A percentile compares a stretch with the other conserved stretches of the same genome.
Evolutionary conservation across 495 filamentous ascomycete genomes (phyloP).

Genomic region (Cenococcum geophilum): DNA sequence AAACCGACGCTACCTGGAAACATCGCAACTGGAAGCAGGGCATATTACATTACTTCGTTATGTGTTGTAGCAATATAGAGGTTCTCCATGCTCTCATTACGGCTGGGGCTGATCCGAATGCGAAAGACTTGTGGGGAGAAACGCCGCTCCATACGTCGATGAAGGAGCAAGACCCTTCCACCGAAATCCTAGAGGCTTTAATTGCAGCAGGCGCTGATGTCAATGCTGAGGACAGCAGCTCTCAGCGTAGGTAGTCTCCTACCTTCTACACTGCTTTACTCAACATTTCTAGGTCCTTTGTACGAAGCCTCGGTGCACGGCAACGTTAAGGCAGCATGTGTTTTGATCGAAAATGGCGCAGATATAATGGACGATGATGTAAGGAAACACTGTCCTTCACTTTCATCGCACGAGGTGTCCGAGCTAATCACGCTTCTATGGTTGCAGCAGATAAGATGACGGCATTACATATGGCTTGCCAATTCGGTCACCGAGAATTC

Average conservation of each 20-base stretch:
- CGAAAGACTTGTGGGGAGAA: not conserved
- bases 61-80: not conserved
- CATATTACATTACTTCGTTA: not conserved
- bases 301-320: not conserved
- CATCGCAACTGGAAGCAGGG: not conserved
- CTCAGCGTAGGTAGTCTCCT: too few species aligned
- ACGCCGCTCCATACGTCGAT: conserved; percentile 1
- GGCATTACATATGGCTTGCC: not conserved
- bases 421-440: too few species aligned
- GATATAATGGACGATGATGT: not conserved
- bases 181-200: not conserved
- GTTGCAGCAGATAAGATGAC: not conserved
- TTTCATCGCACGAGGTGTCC: too few species aligned
- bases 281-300: too few species aligned
- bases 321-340: not conserved
- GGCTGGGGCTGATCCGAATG: not conserved
- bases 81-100: not conserved
- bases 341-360: conserved; percentile 4
- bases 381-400: too few species aligned
- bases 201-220: not conserved
- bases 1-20: not conserved
- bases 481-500: not conserved
- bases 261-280: too few species aligned
- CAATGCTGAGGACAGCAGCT: not conserved
- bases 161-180: not conserved